phyloP scores from a whole-genome alignment of 208 protist species.

The Crithidia bombi region DNA sequence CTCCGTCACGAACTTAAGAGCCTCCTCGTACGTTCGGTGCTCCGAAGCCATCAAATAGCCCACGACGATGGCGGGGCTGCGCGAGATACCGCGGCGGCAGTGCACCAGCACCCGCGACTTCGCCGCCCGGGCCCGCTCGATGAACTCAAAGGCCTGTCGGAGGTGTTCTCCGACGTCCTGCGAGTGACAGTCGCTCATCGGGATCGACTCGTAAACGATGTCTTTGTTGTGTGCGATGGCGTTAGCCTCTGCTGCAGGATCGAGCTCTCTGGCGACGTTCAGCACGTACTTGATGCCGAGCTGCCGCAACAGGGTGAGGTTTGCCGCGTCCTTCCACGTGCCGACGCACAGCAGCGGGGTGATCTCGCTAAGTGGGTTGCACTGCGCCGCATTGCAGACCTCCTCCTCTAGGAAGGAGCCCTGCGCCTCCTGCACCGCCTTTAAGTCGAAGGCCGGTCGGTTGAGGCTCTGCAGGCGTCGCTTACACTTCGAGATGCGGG shows the following conservation, averaged over 20 bases:
- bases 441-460: slow-evolving; percentile 66
- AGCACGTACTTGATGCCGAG: slow-evolving; percentile 75
- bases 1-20: slow-evolving; percentile 49
- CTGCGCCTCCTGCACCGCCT: slow-evolving; percentile 47
- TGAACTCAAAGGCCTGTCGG: slow-evolving; percentile 70
- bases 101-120: slow-evolving; percentile 74
- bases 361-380: slow-evolving; percentile 71
- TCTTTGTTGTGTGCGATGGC: slow-evolving; percentile 29
- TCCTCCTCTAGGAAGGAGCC: slow-evolving; percentile 27
- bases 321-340: slow-evolving; percentile 70
- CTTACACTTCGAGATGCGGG: slow-evolving; percentile 49
- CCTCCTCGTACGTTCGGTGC: slow-evolving; percentile 53
- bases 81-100: slow-evolving; percentile 82
- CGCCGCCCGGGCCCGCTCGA: slow-evolving; percentile 52
- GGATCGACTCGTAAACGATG: slow-evolving; percentile 58
- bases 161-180: slow-evolving; percentile 62
- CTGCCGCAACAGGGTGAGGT: slow-evolving; percentile 49
- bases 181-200: slow-evolving; percentile 73
- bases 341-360: slow-evolving; percentile 67
- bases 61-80: slow-evolving; percentile 77
- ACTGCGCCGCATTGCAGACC: slow-evolving; percentile 71
- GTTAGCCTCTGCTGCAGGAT: slow-evolving; percentile 31
- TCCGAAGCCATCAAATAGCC: slow-evolving; percentile 84
- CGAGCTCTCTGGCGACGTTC: slow-evolving; percentile 80
- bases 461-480: slow-evolving; percentile 39